Evolutionary conservation across 1,284 basidiomycete species (phyloP), one percentile per base, ranked within the genome.

Genomic region (Clitocybe nebularis): DNA sequence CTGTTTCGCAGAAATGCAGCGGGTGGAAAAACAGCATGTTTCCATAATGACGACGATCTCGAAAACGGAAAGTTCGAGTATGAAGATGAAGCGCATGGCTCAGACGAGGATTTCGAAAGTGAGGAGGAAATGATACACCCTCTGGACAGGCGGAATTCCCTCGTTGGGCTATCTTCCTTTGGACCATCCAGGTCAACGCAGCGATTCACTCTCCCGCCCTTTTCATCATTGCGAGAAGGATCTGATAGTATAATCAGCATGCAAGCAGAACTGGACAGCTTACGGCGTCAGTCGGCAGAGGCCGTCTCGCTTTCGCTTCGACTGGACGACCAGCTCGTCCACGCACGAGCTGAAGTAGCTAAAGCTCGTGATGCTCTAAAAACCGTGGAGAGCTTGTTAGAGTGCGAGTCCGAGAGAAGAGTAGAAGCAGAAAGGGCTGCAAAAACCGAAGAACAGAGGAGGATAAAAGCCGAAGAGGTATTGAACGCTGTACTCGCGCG

Each of bases 231-330:
- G 33, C 61, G 59, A 36, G 62, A 65, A 20, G 54, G 47, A 22
- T 53, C 63, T 19, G 65, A 72, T 41, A 66, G 63, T 30, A 62
- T 71, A 7, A 61, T 84, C 41, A 72, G 71, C 37, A 68, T 85
- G 59, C 72, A 78, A 55, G 71, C 71, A 52, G 83, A 87, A 62
- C 70, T 84, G 55, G 72, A 70, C 10, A 69, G 60, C 24, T 63
- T 86, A 42, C 73, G 79, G 37, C 71, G 74, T 46, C 81, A 84
- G 57, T 75, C 80, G 13, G 71, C 78, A 10, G 81, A 86, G 49
- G 80, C 81, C 3, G 69, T 81, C 33, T 74, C 75, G 2, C 68
- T 77, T 28, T 81, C 79, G 8, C 58, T 78, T 38, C 69, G 75
- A 45, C 67, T 87, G 50, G 74, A 81, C 13, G 81, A 83, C 51